These are phyloP conservation scores for Cercospora sp. DNA, from an alignment of 2,329 filamentous ascomycete species.

Conservation along the genomic window DNA sequence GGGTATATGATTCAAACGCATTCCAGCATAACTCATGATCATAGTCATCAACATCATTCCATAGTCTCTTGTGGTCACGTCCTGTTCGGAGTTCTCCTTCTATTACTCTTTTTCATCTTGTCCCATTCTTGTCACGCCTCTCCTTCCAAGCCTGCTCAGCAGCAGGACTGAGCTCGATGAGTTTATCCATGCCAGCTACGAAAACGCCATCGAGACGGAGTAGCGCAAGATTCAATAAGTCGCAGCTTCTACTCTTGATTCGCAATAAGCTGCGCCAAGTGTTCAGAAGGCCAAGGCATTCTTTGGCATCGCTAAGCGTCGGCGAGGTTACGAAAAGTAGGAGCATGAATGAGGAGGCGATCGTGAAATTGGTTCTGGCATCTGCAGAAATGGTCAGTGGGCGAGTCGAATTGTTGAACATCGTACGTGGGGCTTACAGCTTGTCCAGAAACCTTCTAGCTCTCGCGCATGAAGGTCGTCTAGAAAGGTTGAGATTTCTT, in stretches of 20 bases:
- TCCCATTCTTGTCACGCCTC: conserved; percentile 15
- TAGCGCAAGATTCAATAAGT: conserved; percentile 38
- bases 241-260: conserved; percentile 39
- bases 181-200: conserved; percentile 34
- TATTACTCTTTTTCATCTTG: neutral
- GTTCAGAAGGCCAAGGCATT: conserved; percentile 36
- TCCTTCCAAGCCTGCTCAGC: conserved; percentile 35
- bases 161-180: conserved; percentile 37
- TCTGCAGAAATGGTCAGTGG: conserved; percentile 27
- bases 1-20: neutral
- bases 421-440: conserved; percentile 31
- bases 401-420: neutral
- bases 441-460: conserved; percentile 40
- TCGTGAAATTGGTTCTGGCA: conserved; percentile 40
- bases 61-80: neutral
- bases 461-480: conserved; percentile 35
- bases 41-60: neutral
- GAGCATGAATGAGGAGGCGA: conserved; percentile 39
- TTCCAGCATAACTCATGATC: neutral
- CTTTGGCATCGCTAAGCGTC: conserved; percentile 32
- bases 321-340: conserved; percentile 38
- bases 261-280: conserved; percentile 36
- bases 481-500: conserved; percentile 37
- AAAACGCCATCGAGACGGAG: conserved; percentile 37
- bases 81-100: neutral